phyloP scores from a whole-genome alignment of 257 asterid genomes.

The Penstemon barbatus region DNA sequence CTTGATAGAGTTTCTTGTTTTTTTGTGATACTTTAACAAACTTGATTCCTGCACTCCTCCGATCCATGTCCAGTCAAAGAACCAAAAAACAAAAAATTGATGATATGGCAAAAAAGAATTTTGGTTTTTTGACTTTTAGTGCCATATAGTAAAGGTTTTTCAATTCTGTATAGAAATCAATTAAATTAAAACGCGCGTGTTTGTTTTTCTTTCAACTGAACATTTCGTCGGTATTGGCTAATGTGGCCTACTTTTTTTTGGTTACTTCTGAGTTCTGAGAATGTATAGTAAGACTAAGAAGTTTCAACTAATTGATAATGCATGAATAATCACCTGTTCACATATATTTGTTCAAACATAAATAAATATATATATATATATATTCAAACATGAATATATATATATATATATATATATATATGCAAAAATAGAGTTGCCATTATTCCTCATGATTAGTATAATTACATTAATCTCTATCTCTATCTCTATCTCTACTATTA shows the following conservation, averaged over 20 bases:
- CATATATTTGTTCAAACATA: not conserved
- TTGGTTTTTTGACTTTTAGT: conserved; percentile 24
- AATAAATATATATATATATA: too few relatives aligned
- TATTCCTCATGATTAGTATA: too few relatives aligned
- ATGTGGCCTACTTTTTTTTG: not conserved
- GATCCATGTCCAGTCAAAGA: conserved; percentile 23
- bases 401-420: too few relatives aligned
- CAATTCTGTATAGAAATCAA: not conserved
- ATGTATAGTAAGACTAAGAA: not conserved
- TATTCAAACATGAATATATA: too few relatives aligned
- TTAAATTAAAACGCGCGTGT: not conserved
- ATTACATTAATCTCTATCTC: too few relatives aligned
- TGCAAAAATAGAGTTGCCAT: too few relatives aligned
- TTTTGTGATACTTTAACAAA: conserved; percentile 43
- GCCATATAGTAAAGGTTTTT: conserved; percentile 19
- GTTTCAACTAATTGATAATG: not conserved
- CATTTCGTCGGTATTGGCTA: not conserved
- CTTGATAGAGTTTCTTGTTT: not conserved
- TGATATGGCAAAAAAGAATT: conserved; percentile 12
- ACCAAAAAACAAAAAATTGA: not conserved
- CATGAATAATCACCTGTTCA: not conserved
- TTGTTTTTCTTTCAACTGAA: not conserved
- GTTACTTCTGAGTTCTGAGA: not conserved
- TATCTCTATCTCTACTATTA: too few relatives aligned
- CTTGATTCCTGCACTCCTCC: conserved; percentile 24